Percentiles rank a stretch among this genome's conserved stretches.
Conservation (phyloP, 305 asterid species). For the Fraxinus platypoda region DNA sequence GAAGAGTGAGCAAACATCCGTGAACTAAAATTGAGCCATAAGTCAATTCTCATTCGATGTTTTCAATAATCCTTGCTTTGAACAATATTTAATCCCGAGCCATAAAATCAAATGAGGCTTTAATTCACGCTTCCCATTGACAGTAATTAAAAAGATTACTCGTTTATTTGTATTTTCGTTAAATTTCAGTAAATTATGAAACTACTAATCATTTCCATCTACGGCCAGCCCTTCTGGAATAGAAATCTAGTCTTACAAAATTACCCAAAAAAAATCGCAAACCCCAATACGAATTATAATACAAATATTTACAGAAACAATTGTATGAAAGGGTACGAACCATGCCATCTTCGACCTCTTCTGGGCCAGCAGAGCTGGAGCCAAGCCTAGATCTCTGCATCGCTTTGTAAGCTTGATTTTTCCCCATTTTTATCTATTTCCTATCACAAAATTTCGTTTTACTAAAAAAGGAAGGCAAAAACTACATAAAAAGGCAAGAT, state of each 20-base stretch:
- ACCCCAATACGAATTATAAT: background rate
- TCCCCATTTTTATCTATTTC: slow-evolving; percentile 53
- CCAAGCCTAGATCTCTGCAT: slow-evolving; percentile 86
- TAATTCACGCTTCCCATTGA: background rate
- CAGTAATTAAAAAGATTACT: background rate
- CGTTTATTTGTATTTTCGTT: background rate
- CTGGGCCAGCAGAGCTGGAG: slow-evolving; percentile 71
- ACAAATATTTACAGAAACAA: background rate
- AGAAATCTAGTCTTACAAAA: background rate
- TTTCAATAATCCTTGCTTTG: background rate
- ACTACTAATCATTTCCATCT: slow-evolving; percentile 5
- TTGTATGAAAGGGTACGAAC: slow-evolving; percentile 75
- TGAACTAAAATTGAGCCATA: slow-evolving; percentile 3
- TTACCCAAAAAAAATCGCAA: background rate
- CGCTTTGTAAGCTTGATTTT: slow-evolving; percentile 92
- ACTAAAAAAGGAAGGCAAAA: background rate
- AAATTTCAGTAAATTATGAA: background rate
- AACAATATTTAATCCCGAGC: slow-evolving; percentile 6
- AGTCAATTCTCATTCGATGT: background rate
- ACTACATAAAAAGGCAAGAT: background rate
- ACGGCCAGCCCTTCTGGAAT: background rate
- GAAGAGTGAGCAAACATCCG: background rate
- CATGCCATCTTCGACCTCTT: slow-evolving; percentile 92
- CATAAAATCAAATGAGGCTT: background rate
- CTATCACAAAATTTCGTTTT: background rate